Evolutionary conservation across 2,329 filamentous ascomycete species (phyloP).

Genomic region (Exophiala alcalophila): DNA sequence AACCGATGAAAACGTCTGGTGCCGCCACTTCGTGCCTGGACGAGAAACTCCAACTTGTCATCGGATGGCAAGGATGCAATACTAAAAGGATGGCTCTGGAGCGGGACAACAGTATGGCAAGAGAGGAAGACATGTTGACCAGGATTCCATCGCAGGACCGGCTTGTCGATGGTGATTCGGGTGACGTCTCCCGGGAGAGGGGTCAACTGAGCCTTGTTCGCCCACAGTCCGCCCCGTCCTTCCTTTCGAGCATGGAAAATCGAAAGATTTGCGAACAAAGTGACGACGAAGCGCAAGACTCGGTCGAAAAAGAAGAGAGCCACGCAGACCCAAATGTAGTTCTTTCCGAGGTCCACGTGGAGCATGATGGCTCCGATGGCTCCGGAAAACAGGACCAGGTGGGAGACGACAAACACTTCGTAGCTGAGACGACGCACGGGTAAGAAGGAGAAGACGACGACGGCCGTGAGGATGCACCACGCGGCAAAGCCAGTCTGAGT

Average conservation of each 20-base stretch:
- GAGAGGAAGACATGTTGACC: slow-evolving; percentile 64
- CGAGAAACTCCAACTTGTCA: slow-evolving; percentile 55
- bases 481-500: slow-evolving; percentile 53
- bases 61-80: slow-evolving; percentile 57
- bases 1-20: slow-evolving; percentile 23
- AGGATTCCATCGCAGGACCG: slow-evolving; percentile 57
- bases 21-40: slow-evolving; percentile 48
- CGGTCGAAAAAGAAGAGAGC: slow-evolving; percentile 26
- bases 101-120: slow-evolving; percentile 54
- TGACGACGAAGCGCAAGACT: slow-evolving; percentile 12
- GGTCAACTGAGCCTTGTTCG: slow-evolving; percentile 46
- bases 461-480: slow-evolving; percentile 52
- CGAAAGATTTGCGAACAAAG: slow-evolving; percentile 18
- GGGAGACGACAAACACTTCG: slow-evolving; percentile 55
- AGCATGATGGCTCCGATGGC: slow-evolving; percentile 45
- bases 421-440: slow-evolving; percentile 51
- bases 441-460: slow-evolving; percentile 50
- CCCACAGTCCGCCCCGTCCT: slow-evolving; percentile 35
- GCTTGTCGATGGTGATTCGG: slow-evolving; percentile 54
- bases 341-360: slow-evolving; percentile 23
- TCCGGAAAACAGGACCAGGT: slow-evolving; percentile 51
- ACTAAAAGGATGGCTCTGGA: slow-evolving; percentile 65
- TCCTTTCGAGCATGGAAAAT: slow-evolving; percentile 12
- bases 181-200: slow-evolving; percentile 56
- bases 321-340: slow-evolving; percentile 23